Base-by-base conservation (phyloP, 768 basidiomycete genomes). In the Lactarius pseudohatsudake region DNA sequence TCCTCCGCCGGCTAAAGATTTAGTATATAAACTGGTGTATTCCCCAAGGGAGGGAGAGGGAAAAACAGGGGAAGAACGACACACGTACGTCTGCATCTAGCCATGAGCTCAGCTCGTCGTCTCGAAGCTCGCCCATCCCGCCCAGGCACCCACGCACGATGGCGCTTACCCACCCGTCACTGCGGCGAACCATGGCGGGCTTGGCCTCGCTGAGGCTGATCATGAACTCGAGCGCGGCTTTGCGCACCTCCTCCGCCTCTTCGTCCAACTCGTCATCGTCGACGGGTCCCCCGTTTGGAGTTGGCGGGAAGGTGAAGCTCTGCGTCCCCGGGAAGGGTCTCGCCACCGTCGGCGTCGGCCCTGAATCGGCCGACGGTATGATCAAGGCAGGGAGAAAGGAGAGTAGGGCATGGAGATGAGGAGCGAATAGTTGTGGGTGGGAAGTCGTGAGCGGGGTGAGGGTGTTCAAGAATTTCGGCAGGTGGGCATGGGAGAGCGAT, bases 221-320 rank as follows among this genome's bases (percentile, higher is more conserved):
- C 85, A 96, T 88, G 61, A 96, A 85, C 75, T 96, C 94, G 11
- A 94, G 77, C 10, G 91, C 90, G 0, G 86, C 85, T 61, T 87
- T 84, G 11, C 92, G 80, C 36, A 92, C 81, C 22, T 88, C 87
- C 47, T 87, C 83, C 62, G 85, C 82, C 64, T 90, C 88, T 58
- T 94, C 90, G 20, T 84, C 81, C 30, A 82, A 83, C 20, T 81
- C 79, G 5, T 74, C 72, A 50, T 82, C 81, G 2, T 78, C 73
- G 4, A 76, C 77, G 1, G 73, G 3, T 75, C 76, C 34, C 72
- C 74, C 16, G 28, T 73, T 28, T 75, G 79, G 2, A 74, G 71
- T 3, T 78, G 79, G 84, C 13, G 78, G 65, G 66, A 84, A 84
- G 0, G 71, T 72, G 22, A 72, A 71, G 56, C 75, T 76, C 13